These are phyloP conservation scores for Chytridiales sp. DNA, from an alignment of 371 early-diverging fungal genomes.

Conservation along the genomic window DNA sequence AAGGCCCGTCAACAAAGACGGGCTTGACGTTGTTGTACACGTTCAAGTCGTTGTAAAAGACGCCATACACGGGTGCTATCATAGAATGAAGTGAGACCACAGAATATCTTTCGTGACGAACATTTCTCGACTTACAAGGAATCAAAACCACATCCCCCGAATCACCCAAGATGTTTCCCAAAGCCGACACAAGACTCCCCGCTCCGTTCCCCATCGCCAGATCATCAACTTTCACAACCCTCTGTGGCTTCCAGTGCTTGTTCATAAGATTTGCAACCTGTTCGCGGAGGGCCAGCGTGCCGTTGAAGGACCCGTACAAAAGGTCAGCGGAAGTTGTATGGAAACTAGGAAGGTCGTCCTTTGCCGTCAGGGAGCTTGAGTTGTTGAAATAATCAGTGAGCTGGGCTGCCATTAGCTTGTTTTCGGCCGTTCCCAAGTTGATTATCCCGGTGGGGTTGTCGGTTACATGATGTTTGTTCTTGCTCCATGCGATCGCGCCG, in stretches of 20 bases:
- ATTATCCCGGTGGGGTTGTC: conserved; percentile 62
- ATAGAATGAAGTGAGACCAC: too few relatives aligned
- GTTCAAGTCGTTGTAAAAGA: conserved; percentile 64
- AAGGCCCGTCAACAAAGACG: conserved; percentile 19
- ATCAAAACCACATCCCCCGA: conserved; percentile 73
- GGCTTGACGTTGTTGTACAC: conserved; percentile 35
- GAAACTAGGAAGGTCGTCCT: conserved; percentile 44
- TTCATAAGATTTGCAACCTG: conserved; percentile 30
- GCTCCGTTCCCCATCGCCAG: conserved; percentile 69
- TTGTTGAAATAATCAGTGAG: too few relatives aligned
- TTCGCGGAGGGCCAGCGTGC: conserved; percentile 52
- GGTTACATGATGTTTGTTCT: conserved; percentile 49
- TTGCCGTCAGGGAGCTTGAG: conserved; percentile 22
- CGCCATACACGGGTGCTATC: conserved; percentile 71
- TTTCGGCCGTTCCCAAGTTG: conserved; percentile 75
- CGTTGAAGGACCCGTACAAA: conserved; percentile 41
- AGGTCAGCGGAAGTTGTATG: not conserved
- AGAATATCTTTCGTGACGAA: not conserved
- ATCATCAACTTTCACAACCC: conserved; percentile 47
- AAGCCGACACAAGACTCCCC: conserved; percentile 60
- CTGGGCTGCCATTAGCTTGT: conserved; percentile 61
- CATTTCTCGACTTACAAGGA: conserved; percentile 29
- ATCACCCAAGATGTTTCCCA: conserved; percentile 62
- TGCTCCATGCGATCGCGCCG: conserved; percentile 8
- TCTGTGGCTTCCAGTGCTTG: not conserved